Evolutionary conservation across 1,139 yeast genomes (phyloP).

Genomic region (Debaryomyces fabryi): DNA sequence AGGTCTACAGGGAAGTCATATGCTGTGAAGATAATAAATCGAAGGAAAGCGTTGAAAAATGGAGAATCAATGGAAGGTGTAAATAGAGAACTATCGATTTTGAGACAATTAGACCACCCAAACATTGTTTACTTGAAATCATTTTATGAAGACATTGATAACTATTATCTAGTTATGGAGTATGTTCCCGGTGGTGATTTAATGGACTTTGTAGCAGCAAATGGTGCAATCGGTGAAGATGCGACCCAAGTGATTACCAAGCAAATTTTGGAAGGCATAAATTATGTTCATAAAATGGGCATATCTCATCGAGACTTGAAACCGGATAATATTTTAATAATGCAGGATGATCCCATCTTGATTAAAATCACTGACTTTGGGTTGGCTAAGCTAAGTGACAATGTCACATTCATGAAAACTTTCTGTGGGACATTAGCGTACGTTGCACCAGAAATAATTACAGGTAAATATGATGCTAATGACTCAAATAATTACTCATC

Average conservation of each 20-base stretch:
- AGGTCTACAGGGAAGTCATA: conserved; percentile 79
- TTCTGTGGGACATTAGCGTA: conserved; percentile 91
- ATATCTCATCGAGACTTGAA: conserved; percentile 93
- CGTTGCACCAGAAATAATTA: conserved; percentile 91
- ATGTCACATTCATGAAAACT: conserved; percentile 78
- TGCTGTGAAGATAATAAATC: conserved; percentile 88
- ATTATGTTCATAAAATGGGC: conserved; percentile 84
- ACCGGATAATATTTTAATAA: conserved; percentile 88
- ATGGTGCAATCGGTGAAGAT: conserved; percentile 88
- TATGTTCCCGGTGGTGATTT: conserved; percentile 96
- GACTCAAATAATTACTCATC: conserved; percentile 64
- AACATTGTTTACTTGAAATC: conserved; percentile 82
- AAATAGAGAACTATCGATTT: conserved; percentile 79
- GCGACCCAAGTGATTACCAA: conserved; percentile 84
- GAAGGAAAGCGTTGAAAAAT: conserved; percentile 74
- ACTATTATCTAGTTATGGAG: conserved; percentile 90
- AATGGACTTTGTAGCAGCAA: conserved; percentile 93
- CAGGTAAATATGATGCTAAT: conserved; percentile 58
- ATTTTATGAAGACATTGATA: conserved; percentile 79
- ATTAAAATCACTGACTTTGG: conserved; percentile 95
- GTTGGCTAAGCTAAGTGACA: conserved; percentile 76
- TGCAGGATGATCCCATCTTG: conserved; percentile 85
- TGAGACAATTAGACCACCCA: conserved; percentile 77
- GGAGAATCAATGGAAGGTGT: conserved; percentile 68
- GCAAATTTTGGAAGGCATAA: conserved; percentile 82